Conservation (phyloP, 176 grass and related monocot species). For the Triticum turgidum region DNA sequence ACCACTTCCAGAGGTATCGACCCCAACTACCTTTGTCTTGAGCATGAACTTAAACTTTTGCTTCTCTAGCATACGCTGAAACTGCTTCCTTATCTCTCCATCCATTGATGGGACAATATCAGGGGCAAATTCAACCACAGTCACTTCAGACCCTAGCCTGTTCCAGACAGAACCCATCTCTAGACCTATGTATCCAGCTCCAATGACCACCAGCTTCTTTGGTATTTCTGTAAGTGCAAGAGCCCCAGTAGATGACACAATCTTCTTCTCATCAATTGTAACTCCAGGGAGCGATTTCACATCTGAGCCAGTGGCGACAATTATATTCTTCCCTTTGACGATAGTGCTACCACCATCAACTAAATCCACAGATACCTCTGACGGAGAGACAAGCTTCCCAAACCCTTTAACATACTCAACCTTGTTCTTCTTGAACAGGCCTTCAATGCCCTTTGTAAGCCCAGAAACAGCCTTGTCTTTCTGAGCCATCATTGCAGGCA, state of each 20-base stretch:
- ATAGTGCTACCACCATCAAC: conserved; percentile 52
- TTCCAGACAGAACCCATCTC: conserved; percentile 95
- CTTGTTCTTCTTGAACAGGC: conserved; percentile 91
- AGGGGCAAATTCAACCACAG: conserved; percentile 80
- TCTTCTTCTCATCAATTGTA: conserved; percentile 81
- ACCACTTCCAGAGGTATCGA: conserved; percentile 70
- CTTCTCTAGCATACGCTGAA: conserved; percentile 84
- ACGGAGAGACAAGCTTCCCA: conserved; percentile 67
- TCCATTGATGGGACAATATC: conserved; percentile 92
- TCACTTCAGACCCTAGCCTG: conserved; percentile 78
- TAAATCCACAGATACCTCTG: conserved; percentile 74
- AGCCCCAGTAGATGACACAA: conserved; percentile 86
- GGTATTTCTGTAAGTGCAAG: conserved; percentile 62
- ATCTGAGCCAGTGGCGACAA: conserved; percentile 79
- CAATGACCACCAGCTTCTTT: conserved; percentile 83
- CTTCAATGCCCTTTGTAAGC: conserved; percentile 79
- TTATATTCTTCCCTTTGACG: conserved; percentile 69
- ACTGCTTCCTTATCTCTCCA: conserved; percentile 86
- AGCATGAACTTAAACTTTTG: conserved; percentile 96
- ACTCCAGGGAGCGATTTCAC: conserved; percentile 80
- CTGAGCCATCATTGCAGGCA: conserved; percentile 80
- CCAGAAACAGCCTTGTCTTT: conserved; percentile 88
- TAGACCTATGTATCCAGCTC: conserved; percentile 80
- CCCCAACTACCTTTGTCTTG: conserved; percentile 73
- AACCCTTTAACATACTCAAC: conserved; percentile 77